phyloP scores from a whole-genome alignment of 116 monocot genomes.

The Phalaenopsis hybrid region DNA sequence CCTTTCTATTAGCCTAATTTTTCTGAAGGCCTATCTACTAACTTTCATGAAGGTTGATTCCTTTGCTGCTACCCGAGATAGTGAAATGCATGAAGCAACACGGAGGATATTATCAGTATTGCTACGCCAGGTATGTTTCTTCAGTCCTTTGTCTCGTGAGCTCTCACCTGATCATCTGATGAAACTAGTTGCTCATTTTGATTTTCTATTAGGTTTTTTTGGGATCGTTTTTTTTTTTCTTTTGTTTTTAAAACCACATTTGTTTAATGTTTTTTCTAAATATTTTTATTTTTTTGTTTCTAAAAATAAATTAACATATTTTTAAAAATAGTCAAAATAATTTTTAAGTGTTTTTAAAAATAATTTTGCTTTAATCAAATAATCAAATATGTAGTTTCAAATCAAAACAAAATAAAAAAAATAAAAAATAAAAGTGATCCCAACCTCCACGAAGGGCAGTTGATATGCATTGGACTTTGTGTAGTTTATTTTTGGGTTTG shows the following conservation, averaged over 20 bases:
- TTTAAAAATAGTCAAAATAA: no score
- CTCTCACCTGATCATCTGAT: background rate
- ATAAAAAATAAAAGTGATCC: no score
- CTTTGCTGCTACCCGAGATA: constrained; percentile 82
- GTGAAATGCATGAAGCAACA: constrained; percentile 97
- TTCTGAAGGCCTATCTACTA: background rate
- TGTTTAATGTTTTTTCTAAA: no score
- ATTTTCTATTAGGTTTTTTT: background rate
- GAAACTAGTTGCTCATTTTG: constrained; percentile 1
- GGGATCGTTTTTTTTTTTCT: no score
- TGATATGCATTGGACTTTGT: background rate
- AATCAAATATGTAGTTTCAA: no score
- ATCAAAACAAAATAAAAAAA: no score
- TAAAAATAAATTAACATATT: no score
- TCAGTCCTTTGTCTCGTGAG: background rate
- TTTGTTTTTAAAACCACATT: no score
- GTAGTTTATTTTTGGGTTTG: background rate
- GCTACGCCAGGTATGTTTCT: constrained; percentile 55
- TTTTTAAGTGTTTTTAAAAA: no score
- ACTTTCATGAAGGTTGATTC: constrained; percentile 69
- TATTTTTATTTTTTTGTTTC: no score
- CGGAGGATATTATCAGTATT: constrained; percentile 91
- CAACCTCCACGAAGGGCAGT: background rate
- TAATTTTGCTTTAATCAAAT: no score
- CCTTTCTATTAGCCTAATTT: background rate